These are phyloP conservation scores for Pythium volutum DNA, from an alignment of 352 stramenopile species.

Conservation along the genomic window DNA sequence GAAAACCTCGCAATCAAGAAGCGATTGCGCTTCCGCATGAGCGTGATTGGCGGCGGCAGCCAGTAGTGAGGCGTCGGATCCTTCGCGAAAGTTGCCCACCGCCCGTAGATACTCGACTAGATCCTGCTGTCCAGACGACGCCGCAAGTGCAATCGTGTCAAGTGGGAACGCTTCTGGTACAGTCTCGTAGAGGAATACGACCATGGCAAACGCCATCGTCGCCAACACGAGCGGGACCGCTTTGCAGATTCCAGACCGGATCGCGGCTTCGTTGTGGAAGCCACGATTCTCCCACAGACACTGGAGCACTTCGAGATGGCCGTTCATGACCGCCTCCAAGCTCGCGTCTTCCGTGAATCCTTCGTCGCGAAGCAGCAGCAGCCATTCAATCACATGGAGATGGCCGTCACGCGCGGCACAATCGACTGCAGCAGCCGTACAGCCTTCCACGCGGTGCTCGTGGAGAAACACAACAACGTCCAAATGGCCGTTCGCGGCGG, in stretches of 20 bases:
- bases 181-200: neutral
- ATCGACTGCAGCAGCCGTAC: constrained; percentile 6
- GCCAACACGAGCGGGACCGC: neutral
- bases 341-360: constrained; percentile 2
- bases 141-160: neutral
- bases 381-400: constrained; percentile 7
- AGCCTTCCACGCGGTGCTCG: constrained; percentile 8
- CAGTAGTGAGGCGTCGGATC: neutral
- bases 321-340: neutral
- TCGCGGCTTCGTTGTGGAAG: neutral
- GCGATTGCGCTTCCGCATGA: neutral
- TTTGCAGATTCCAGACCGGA: neutral
- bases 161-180: constrained; percentile 2
- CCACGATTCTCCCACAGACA: constrained; percentile 12
- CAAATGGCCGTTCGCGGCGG: constrained; percentile 14
- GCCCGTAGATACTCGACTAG: constrained; percentile 3
- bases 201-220: neutral
- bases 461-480: constrained; percentile 8
- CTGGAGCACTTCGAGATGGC: constrained; percentile 8
- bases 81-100: neutral
- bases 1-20: constrained; percentile 2
- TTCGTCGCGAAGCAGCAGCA: constrained; percentile 7
- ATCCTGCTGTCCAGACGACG: neutral
- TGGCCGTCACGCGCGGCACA: constrained; percentile 1
- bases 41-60: neutral